Base-by-base conservation (phyloP, 345 rosid species). In the Boechera divaricarpa region DNA sequence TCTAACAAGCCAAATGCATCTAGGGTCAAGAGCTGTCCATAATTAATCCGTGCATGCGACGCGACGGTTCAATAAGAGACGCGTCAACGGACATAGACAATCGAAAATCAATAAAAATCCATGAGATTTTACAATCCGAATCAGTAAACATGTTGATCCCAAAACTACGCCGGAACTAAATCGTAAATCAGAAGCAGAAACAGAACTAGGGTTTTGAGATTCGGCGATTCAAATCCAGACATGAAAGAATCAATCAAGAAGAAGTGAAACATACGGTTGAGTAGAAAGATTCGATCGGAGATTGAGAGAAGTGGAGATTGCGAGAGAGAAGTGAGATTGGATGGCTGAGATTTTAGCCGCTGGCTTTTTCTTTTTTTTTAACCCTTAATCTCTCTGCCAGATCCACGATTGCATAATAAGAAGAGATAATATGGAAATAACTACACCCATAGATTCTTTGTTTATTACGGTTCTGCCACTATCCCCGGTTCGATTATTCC, bases 331-430 rank as follows among this genome's bases (percentile, higher is more conserved):
- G 54, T 49, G 79, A 57, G 67, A 75, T 72, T 83, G 71, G 79
- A 45, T 58, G 63, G 62, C 52, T 74, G 71, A 29, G 77, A 54
- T 63, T 63, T 74, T 74, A 47, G 72, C 68, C 60, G 76, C 52
- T 69, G 10, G 24, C 52, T 38, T 38, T 52, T 63, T 53, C 36
- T 36, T 63, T 52, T 36, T 42, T 42, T 11, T 11, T 24, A 67
- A 24, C 72, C 72, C 26, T 52, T 38, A 9, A 52, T n/a, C 16
- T 6, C 16, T 68, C 48, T 53, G 49, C 36, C 61, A 68, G 72
- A 68, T 68, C 72, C 72, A 32, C 49, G 49, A 49, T 68, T 51
- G 47, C 18, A 52, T 35, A 49, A 67, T 51, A 52, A 15, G 11
- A 66, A 33, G 33, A 6, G 44, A 41, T 41, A 10, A 41, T 41